Percentiles rank a stretch among this genome's conserved stretches.
These are phyloP conservation scores for Colletotrichum sp. DNA, from an alignment of 2,329 filamentous ascomycete species.

Conservation along the genomic window DNA sequence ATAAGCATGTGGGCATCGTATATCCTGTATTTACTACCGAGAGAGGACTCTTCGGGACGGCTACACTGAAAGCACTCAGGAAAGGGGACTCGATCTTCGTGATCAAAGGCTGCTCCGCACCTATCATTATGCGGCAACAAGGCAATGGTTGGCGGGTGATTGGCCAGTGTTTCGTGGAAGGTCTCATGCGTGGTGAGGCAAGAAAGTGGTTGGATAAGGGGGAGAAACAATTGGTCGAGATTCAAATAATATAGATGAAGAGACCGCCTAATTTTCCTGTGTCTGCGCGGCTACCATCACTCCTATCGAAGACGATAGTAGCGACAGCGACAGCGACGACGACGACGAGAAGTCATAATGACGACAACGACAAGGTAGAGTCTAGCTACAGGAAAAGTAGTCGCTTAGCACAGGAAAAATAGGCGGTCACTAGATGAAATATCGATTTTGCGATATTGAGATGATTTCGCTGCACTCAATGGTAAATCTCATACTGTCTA, in stretches of 20 bases:
- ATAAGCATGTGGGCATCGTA: constrained; percentile 7
- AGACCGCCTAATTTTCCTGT: neutral
- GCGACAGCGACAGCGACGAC: too few relatives aligned
- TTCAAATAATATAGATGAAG: neutral
- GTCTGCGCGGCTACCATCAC: too few relatives aligned
- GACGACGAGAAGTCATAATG: neutral
- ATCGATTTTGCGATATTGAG: neutral
- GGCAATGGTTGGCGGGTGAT: neutral
- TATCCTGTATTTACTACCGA: constrained; percentile 6
- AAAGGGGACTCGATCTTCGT: constrained; percentile 3
- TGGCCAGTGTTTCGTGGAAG: constrained; percentile 8
- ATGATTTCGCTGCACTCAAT: neutral
- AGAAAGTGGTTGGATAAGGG: neutral
- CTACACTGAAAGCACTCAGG: neutral
- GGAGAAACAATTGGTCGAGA: neutral
- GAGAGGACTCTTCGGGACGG: neutral
- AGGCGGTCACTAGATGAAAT: neutral
- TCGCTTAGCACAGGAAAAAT: neutral
- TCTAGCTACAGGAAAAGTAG: neutral
- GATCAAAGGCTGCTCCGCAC: neutral
- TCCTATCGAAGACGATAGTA: neutral
- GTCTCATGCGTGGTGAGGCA: neutral
- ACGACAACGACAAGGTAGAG: neutral
- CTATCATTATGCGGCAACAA: neutral
- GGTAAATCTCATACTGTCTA: neutral